Percentiles rank a stretch among this genome's conserved stretches.
These are phyloP conservation scores for Aspergillus sp. DNA, from an alignment of 2,329 filamentous ascomycete species.

Conservation along the genomic window DNA sequence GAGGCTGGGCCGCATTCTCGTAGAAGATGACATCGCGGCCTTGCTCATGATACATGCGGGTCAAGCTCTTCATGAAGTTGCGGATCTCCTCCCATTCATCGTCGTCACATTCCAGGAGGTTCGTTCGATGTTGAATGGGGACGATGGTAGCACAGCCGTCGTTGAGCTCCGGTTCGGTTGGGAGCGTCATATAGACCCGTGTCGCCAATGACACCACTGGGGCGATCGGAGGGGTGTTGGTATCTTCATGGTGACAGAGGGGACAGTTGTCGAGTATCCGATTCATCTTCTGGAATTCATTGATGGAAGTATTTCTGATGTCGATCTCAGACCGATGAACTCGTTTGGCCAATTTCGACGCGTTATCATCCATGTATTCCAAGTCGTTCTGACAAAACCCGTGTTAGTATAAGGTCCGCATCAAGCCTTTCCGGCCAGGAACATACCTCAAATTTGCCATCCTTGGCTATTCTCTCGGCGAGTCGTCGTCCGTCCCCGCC, in stretches of 20 bases:
- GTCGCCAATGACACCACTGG: constrained; percentile 85
- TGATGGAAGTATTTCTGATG: constrained; percentile 82
- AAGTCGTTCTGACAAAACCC: constrained; percentile 63
- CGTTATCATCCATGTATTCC: constrained; percentile 98
- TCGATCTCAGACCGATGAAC: constrained; percentile 86
- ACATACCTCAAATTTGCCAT: constrained; percentile 74
- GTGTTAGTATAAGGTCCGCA: constrained; percentile 15
- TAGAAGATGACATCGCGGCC: constrained; percentile 94
- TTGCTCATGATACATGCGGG: constrained; percentile 89
- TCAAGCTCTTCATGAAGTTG: constrained; percentile 98
- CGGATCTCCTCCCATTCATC: constrained; percentile 99
- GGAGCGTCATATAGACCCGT: constrained; percentile 80
- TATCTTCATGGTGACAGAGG: constrained; percentile 89
- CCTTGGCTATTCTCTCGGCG: constrained; percentile 91
- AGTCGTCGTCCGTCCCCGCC: constrained; percentile 80
- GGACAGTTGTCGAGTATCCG: constrained; percentile 82
- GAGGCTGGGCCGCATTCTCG: constrained; percentile 85
- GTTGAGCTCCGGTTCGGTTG: constrained; percentile 84
- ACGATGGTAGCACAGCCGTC: constrained; percentile 84
- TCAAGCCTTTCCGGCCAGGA: background rate
- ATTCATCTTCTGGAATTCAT: constrained; percentile 87
- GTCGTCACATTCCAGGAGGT: constrained; percentile 96
- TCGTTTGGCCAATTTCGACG: constrained; percentile 79
- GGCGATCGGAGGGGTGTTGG: constrained; percentile 71
- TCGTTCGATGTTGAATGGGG: constrained; percentile 80